Percentiles rank a stretch among this genome's conserved stretches.
Conservation (phyloP, 805 yeast genomes). For the Yamadazyma sp. region DNA sequence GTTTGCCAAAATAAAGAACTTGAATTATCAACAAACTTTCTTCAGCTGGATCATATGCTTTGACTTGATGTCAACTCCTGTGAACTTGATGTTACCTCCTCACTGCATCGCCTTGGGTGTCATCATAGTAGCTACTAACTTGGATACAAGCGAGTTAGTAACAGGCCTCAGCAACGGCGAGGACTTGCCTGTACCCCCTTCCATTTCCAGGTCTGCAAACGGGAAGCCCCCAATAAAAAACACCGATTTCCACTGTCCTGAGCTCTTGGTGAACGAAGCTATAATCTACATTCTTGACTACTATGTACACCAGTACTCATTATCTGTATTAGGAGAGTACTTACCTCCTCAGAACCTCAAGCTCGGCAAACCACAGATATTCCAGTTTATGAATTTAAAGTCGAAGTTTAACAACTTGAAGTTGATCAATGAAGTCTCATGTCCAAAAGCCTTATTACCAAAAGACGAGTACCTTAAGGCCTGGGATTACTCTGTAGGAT, state of each 20-base stretch:
- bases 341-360: constrained; percentile 35
- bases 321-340: constrained; percentile 48
- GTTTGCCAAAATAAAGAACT: constrained; percentile 48
- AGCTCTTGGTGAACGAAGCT: constrained; percentile 48
- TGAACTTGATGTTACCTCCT: constrained; percentile 67
- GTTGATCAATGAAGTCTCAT: constrained; percentile 31
- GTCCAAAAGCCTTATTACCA: constrained; percentile 17
- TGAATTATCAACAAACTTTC: constrained; percentile 49
- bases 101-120: constrained; percentile 73
- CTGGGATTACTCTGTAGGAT: constrained; percentile 43
- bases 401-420: constrained; percentile 42
- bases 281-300: constrained; percentile 58
- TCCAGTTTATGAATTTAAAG: constrained; percentile 46
- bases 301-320: constrained; percentile 57
- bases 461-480: constrained; percentile 47
- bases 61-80: constrained; percentile 70
- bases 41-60: constrained; percentile 75
- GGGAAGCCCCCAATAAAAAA: constrained; percentile 26
- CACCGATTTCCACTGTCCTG: constrained; percentile 43
- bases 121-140: constrained; percentile 57
- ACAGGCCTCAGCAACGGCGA: constrained; percentile 11
- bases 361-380: constrained; percentile 47
- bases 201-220: not conserved
- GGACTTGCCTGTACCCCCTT: constrained; percentile 1
- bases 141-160: constrained; percentile 36